These are phyloP conservation scores for Myochromella boudieri DNA, from an alignment of 768 basidiomycete genomes.

Conservation along the genomic window DNA sequence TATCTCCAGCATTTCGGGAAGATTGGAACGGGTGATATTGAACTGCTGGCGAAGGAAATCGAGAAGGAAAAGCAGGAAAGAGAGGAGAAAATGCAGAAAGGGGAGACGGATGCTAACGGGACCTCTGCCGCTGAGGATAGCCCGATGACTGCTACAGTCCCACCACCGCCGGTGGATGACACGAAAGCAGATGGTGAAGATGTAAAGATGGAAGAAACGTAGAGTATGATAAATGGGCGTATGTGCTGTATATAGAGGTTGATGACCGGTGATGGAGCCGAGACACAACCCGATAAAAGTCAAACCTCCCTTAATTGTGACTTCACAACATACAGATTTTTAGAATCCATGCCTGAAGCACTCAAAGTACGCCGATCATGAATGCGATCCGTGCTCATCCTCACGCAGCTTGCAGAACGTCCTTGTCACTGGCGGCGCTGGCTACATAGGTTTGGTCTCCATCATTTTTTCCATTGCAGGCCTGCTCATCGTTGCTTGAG, in stretches of 20 bases:
- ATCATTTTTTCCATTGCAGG: conserved; percentile 1
- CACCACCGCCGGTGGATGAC: conserved; percentile 21
- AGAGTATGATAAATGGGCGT: not conserved
- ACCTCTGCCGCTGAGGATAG: conserved; percentile 35
- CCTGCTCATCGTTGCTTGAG: conserved; percentile 38
- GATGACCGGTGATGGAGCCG: not conserved
- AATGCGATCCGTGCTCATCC: conserved; percentile 15
- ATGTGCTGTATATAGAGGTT: not conserved
- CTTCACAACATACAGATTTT: too few relatives aligned
- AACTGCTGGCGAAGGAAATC: conserved; percentile 48
- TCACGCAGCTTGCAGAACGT: conserved; percentile 35
- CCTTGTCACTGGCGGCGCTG: conserved; percentile 68
- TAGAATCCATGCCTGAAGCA: conserved; percentile 19
- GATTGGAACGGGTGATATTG: conserved; percentile 78
- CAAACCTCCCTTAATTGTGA: too few relatives aligned
- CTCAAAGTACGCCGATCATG: conserved; percentile 45
- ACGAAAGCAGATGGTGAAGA: conserved; percentile 36
- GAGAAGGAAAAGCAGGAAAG: conserved; percentile 46
- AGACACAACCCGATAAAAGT: conserved; percentile 16
- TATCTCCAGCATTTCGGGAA: conserved; percentile 78
- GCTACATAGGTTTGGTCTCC: conserved; percentile 73
- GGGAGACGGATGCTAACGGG: conserved; percentile 26
- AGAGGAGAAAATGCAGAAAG: conserved; percentile 35
- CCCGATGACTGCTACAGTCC: conserved; percentile 21
- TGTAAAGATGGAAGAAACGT: conserved; percentile 46